Evolutionary conservation across 345 rosid species (phyloP), one percentile per base, ranked within the genome.

Genomic region (Carallia pectinifolia): DNA sequence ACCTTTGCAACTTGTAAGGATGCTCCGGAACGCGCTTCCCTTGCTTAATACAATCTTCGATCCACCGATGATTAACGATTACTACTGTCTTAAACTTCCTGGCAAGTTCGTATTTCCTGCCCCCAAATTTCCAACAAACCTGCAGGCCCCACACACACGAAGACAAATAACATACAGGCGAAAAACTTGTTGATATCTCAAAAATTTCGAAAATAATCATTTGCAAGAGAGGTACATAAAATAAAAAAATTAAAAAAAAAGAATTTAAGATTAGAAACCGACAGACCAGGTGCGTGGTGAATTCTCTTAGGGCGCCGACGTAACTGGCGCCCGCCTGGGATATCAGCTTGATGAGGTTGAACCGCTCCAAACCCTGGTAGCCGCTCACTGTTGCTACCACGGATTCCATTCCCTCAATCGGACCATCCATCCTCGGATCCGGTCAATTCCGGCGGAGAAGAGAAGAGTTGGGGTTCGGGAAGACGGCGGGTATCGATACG

Each of bases 311-410:
- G 10, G 79, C 72, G 1, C 99, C 99, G 0, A 92, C 92, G 54
- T 89, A 95, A 81, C 78, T 92, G 17, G 92, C 97, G 10, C 97
- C 97, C 18, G 88, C 19, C 15, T 39, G 72, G 37, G 92, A 81
- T 48, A 95, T 85, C 40, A 92, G 88, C 82, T 87, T 90, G 74
- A 95, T 95, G 73, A 95, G 96, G 56, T 86, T 82, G 76, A 92
- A 89, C 52, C 97, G 86, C 70, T 85, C 93, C 13, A 83, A 66
- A 4, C 97, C 97, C 16, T 85, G 87, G 83, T 92, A 95, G 1
- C 99, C 99, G 62, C 93, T 92, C 3, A 92, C 97, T 0, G 97
- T 84, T n/a, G 93, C 97, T 10, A 95, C 87, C 72, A 95, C 97
- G 6, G 87, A 75, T 33, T 89, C 93, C 99, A 95, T 91, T 39